phyloP scores from a whole-genome alignment of 1,139 yeast species.

The Suhomyces maxii region DNA sequence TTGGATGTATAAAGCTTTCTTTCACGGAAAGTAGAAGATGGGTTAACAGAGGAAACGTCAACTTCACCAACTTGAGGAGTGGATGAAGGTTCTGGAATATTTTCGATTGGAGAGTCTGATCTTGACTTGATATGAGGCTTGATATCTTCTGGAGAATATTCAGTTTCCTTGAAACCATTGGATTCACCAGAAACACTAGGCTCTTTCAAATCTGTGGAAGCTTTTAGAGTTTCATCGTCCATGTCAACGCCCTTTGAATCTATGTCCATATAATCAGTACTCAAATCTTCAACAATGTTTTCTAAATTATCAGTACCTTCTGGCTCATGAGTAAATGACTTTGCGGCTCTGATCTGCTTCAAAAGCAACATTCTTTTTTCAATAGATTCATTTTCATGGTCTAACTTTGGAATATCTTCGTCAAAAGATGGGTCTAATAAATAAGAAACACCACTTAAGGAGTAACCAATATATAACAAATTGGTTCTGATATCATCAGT shows the following conservation, averaged over 20 bases:
- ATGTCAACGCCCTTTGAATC: conserved; percentile 12
- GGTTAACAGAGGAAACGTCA: conserved; percentile 46
- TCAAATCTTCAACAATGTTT: conserved; percentile 41
- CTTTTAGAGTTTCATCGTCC: background rate
- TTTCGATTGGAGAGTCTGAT: conserved; percentile 2
- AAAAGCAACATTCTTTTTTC: conserved; percentile 36
- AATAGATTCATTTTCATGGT: conserved; percentile 35
- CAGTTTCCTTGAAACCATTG: background rate
- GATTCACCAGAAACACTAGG: background rate
- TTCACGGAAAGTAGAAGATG: conserved; percentile 57
- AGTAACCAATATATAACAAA: conserved; percentile 57
- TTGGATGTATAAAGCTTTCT: conserved; percentile 59
- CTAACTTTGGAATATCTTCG: conserved; percentile 44
- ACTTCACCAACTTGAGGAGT: conserved; percentile 47
- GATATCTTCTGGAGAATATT: background rate
- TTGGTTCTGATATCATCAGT: conserved; percentile 56
- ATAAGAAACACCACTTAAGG: conserved; percentile 72
- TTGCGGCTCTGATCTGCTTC: conserved; percentile 32
- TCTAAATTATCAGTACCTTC: conserved; percentile 38
- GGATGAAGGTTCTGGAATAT: conserved; percentile 5
- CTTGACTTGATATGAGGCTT: background rate
- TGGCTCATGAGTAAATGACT: conserved; percentile 21
- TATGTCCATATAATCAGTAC: conserved; percentile 16
- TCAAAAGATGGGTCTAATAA: conserved; percentile 69
- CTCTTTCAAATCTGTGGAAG: too few relatives aligned